Percentiles rank a stretch among this genome's conserved stretches.
phyloP scores from a whole-genome alignment of 805 yeast genomes.

The Vanderwaltozyma tropicalis region DNA sequence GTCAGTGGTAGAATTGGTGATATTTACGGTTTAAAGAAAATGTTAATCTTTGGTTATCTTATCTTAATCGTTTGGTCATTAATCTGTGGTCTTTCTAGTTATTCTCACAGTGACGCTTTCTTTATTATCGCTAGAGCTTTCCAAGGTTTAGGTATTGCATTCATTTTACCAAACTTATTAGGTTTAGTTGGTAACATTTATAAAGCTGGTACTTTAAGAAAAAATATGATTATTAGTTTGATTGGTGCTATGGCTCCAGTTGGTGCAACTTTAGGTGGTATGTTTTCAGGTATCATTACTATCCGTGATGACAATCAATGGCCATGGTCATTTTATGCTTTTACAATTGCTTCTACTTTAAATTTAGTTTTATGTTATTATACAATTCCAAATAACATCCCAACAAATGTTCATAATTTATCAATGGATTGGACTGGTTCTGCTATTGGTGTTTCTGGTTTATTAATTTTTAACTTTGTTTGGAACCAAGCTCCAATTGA shows the following conservation, averaged over 20 bases:
- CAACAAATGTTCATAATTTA: slow-evolving; percentile 16
- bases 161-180: slow-evolving; percentile 47
- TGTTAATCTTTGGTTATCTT: slow-evolving; percentile 45
- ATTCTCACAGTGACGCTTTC: slow-evolving; percentile 38
- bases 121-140: slow-evolving; percentile 46
- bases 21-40: slow-evolving; percentile 48
- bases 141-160: slow-evolving; percentile 55
- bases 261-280: slow-evolving; percentile 46
- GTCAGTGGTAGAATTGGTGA: slow-evolving; percentile 66
- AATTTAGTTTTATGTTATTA: slow-evolving; percentile 13
- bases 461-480: slow-evolving; percentile 54
- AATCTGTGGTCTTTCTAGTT: slow-evolving; percentile 48
- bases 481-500: slow-evolving; percentile 69
- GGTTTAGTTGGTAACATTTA: slow-evolving; percentile 43
- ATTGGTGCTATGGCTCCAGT: slow-evolving; percentile 53
- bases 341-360: slow-evolving; percentile 13
- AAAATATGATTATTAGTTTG: slow-evolving; percentile 43
- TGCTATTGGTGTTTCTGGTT: slow-evolving; percentile 44
- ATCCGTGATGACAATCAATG: slow-evolving; percentile 10
- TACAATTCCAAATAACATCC: slow-evolving; percentile 23
- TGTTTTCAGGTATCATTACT: slow-evolving; percentile 40
- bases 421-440: slow-evolving; percentile 47
- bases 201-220: slow-evolving; percentile 33
- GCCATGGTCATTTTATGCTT: slow-evolving; percentile 27
- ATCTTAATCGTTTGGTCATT: slow-evolving; percentile 50